Evolutionary conservation across 2,329 filamentous ascomycete genomes (phyloP), one percentile per base, ranked within the genome.

Genomic region (Fusarium keratoplasticum): DNA sequence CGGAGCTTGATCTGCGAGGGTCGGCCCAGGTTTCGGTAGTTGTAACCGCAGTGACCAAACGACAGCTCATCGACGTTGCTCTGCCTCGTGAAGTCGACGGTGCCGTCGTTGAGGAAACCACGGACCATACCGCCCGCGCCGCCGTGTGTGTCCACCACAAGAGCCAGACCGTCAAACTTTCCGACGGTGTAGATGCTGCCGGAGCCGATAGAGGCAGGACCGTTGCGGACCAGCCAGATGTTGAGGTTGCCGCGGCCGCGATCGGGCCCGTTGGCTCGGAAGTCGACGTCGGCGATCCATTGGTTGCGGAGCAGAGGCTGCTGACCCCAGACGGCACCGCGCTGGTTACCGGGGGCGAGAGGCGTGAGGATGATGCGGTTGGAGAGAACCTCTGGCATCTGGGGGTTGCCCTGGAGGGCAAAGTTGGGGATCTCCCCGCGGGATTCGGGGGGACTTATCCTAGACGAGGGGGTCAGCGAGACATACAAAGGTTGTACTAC

Each of bases 281-380:
- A 98, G 80, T 96, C 92, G 76, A 98, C 87, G 79, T 97, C 94
- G 60, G 92, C 91, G 10, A 90, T 89, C 95, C 95, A 99, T 82
- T 92, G 88, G n/a, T 87, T 83, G 69, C 92, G 86, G 76, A 90
- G 83, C 58, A 93, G 86, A 36, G 88, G 80, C 67, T 86, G 82
- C 72, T 95, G 90, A 35, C 92, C 87, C 96, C 96, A 99, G 76
- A 96, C 82, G 59, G 94, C 92, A 70, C 94, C 94, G 81, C 95
- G 91, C 79, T 94, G 92, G 83, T 95, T 95, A 64, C 96, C 96
- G 7, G 95, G 95, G 58, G 91, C 92, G 16, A 95, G 92, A 13
- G 96, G 96, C 1, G 96, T 99, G 66, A 99, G 89, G 81, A 99
- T 93, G 69, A 98, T 81, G 82, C 95, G 95, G 87, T 98, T 96